Base-by-base conservation (phyloP, 1,284 basidiomycete species). In the Ustilago hordei region DNA sequence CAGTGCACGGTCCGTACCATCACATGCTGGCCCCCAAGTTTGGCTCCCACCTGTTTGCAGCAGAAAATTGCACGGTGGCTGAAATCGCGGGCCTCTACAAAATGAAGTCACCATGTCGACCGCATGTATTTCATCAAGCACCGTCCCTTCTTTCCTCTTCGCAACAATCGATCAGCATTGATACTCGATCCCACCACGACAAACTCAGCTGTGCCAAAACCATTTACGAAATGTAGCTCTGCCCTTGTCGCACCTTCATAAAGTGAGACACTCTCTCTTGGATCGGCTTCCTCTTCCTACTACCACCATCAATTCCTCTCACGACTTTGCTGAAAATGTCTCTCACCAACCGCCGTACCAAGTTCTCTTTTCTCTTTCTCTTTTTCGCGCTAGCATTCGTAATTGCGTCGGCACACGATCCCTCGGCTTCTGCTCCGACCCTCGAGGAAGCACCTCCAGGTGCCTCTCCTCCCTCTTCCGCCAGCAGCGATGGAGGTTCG, bases 401-500 rank as follows among this genome's bases (percentile, higher is more conserved):
- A 17, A 35, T 48, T 8, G 55, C 64, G 41, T 60, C 59, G 11
- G 62, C 68, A 0, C 47, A 15, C 6, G 57, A 45, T 2, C 0
- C 56, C 31, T 35, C 61, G 2, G 5, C 60, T 35, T 35, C 61
- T 3, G 5, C 60, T 8, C 38, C 39, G 7, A 34, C 12, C 4
- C 57, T 60, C 32, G 55, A 45, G 17, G 61, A 59, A 3, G 45
- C 67, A 2, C 58, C 61, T 28, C 50, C 57, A 7, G 39, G 41
- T 0, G 8, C 58, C 43, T 39, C 52, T 4, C 32, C 50, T 11
- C 28, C 62, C 48, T 28, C 53, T 9, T 35, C 32, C 13, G 23
- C 6, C n/a, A 50, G 13, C 39, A 55, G 56, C 39, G 53, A 56
- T n/a, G 62, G 35, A 2, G 74, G 62, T 8, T 67, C 64, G 4